phyloP scores from a whole-genome alignment of 345 rosid species.

The Populus simonii region DNA sequence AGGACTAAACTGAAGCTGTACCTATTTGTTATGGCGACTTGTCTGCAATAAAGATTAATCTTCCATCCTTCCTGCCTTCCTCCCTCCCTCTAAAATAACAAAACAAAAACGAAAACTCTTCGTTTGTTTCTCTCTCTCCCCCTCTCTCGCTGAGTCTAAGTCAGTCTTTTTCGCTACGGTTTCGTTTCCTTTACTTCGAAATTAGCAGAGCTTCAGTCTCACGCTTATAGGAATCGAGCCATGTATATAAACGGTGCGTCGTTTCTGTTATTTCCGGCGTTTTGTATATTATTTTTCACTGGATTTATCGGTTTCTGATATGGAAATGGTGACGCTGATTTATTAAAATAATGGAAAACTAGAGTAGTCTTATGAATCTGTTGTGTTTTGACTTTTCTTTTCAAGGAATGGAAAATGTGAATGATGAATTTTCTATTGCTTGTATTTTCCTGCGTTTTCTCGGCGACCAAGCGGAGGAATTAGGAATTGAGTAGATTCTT shows the following conservation, averaged over 20 bases:
- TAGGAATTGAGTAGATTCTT: slow-evolving; percentile 9
- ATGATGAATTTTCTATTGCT: slow-evolving; percentile 7
- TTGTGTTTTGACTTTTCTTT: background rate
- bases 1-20: background rate
- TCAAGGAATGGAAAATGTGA: slow-evolving; percentile 11
- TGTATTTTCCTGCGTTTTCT: slow-evolving; percentile 17
- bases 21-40: background rate
- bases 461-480: slow-evolving; percentile 6
- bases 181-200: slow-evolving; percentile 48
- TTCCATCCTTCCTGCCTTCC: background rate
- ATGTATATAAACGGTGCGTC: slow-evolving; percentile 7
- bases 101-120: background rate
- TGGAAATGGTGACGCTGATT: background rate
- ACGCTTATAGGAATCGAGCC: slow-evolving; percentile 15
- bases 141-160: background rate
- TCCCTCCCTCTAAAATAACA: slow-evolving; percentile 11
- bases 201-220: slow-evolving; percentile 40
- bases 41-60: background rate
- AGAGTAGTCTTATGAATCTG: slow-evolving; percentile 9
- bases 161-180: slow-evolving; percentile 21
- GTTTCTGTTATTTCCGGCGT: background rate
- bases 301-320: slow-evolving; percentile 1
- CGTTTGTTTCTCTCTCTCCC: background rate
- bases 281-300: background rate
- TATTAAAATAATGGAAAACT: slow-evolving; percentile 5